Conservation (phyloP, 2,329 filamentous ascomycete species). For the Aspergillus jensenii region DNA sequence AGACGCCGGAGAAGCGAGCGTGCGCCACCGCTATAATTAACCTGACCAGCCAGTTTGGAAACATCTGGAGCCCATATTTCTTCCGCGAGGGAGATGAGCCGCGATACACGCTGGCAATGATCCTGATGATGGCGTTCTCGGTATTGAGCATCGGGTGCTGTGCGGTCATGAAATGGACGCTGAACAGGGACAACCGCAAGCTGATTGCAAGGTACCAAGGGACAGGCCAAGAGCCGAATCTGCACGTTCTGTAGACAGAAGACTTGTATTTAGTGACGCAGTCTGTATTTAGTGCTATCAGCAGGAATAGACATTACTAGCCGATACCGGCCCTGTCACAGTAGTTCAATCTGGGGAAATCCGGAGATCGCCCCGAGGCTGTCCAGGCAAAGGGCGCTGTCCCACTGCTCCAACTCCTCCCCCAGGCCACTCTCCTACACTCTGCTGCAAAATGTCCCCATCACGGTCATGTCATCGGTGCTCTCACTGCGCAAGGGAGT, state of each 20-base stretch:
- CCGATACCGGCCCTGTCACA: no score
- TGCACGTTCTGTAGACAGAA: not conserved
- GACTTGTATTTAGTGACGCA: no score
- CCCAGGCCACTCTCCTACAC: no score
- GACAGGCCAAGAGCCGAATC: not conserved
- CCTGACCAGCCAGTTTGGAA: conserved; percentile 39
- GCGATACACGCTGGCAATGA: conserved; percentile 30
- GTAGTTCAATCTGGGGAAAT: no score
- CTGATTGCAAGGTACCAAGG: not conserved
- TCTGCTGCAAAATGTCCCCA: no score
- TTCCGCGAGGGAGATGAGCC: conserved; percentile 28
- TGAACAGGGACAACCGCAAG: not conserved
- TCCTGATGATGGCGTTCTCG: conserved; percentile 4
- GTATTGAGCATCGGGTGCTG: not conserved
- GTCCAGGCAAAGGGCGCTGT: no score
- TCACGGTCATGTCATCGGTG: not conserved
- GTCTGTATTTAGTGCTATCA: no score
- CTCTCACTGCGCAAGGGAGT: not conserved
- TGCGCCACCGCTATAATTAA: conserved; percentile 38
- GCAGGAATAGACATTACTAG: no score
- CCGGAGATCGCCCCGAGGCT: no score
- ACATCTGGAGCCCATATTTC: conserved; percentile 42
- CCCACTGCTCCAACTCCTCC: no score
- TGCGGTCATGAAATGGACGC: not conserved
- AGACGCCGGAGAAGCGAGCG: conserved; percentile 43